Evolutionary conservation across 176 grass and related monocot species (phyloP).

Genomic region (Musa beccarii): DNA sequence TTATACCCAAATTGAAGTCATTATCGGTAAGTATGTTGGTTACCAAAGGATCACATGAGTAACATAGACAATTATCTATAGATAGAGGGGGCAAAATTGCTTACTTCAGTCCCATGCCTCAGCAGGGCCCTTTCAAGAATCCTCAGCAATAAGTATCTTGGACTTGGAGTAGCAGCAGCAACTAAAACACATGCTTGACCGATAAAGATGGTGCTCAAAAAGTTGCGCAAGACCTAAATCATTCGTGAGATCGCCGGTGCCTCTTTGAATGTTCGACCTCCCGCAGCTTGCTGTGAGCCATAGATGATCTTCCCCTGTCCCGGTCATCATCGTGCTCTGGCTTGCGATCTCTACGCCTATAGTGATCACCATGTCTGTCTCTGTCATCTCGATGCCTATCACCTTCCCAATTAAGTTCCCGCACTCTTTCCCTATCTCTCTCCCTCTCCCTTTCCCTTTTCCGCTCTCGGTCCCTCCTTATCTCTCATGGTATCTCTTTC

Average conservation of each 20-base stretch:
- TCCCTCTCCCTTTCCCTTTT: conserved; percentile 42
- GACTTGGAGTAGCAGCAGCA: background rate
- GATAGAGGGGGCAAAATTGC: background rate
- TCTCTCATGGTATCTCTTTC: conserved; percentile 13
- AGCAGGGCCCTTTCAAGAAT: background rate
- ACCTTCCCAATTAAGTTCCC: conserved; percentile 42
- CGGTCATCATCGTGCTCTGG: background rate
- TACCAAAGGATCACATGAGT: background rate
- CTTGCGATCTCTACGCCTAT: conserved; percentile 40
- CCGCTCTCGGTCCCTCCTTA: conserved; percentile 4
- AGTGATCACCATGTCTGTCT: conserved; percentile 42
- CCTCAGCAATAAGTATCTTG: background rate
- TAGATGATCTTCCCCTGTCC: conserved; percentile 16
- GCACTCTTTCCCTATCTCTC: conserved; percentile 43
- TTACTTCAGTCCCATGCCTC: background rate
- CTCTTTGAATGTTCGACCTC: conserved; percentile 19
- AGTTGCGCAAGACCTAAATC: background rate
- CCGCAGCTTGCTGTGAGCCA: conserved; percentile 8
- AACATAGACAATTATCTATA: background rate
- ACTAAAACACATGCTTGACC: too few relatives aligned
- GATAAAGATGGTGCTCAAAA: background rate
- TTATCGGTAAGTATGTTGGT: background rate
- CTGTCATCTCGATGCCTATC: conserved; percentile 65
- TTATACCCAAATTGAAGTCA: background rate
- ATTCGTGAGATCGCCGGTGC: conserved; percentile 5